Conservation (phyloP, 2,329 filamentous ascomycete species). For the Nannizziopsis barbatae region DNA sequence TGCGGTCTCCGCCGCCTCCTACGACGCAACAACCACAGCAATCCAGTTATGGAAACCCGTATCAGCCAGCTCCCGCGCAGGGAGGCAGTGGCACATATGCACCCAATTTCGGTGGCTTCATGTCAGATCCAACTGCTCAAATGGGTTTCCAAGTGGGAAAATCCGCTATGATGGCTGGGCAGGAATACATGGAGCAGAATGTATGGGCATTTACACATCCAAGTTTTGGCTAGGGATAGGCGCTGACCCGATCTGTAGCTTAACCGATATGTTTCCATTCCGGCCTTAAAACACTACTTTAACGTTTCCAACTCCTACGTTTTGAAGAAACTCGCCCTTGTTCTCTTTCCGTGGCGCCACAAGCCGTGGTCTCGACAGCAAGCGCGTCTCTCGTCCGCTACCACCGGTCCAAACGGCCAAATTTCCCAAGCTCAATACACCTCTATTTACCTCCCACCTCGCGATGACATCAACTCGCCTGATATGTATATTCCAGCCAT, state of each 20-base stretch:
- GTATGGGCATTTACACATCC: constrained; percentile 43
- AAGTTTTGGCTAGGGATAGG: neutral
- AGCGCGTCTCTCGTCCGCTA: constrained; percentile 38
- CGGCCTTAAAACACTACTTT: constrained; percentile 95
- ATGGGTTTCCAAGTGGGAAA: constrained; percentile 91
- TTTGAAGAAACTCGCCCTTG: constrained; percentile 79
- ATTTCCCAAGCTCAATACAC: constrained; percentile 47
- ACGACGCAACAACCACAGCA: constrained; percentile 59
- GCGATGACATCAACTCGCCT: constrained; percentile 92
- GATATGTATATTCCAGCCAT: constrained; percentile 99
- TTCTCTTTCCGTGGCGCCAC: constrained; percentile 95
- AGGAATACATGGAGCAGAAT: constrained; percentile 92
- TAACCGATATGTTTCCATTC: constrained; percentile 79
- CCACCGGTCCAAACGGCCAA: constrained; percentile 45
- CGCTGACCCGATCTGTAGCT: constrained; percentile 38
- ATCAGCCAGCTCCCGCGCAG: constrained; percentile 36
- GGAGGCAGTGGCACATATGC: constrained; percentile 33
- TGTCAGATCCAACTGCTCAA: constrained; percentile 89
- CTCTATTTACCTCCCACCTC: constrained; percentile 66
- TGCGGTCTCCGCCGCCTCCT: constrained; percentile 80
- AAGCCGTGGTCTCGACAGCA: constrained; percentile 95
- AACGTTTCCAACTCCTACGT: constrained; percentile 98
- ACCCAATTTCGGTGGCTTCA: constrained; percentile 75
- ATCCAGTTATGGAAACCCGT: constrained; percentile 41
- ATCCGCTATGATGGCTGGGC: constrained; percentile 78